Evolutionary conservation across 345 rosid species (phyloP).

Genomic region (Limnanthes douglasii): DNA sequence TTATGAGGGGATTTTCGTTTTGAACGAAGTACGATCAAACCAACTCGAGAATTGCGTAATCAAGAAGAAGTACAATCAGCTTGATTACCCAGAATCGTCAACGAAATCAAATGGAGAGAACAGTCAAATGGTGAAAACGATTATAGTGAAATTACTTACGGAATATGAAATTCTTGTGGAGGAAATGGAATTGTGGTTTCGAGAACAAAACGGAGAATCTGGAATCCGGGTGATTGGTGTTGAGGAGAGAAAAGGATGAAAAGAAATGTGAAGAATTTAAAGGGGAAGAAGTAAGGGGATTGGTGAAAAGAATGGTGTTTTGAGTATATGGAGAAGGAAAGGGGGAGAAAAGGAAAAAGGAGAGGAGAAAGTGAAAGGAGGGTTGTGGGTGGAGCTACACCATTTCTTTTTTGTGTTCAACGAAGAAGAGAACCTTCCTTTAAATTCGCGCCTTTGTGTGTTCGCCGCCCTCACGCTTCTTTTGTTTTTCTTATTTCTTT

Average conservation of each 20-base stretch:
- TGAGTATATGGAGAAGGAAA: neutral
- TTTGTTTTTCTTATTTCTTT: neutral
- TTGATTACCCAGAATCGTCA: too few species aligned
- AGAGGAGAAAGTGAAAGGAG: conserved; percentile 3
- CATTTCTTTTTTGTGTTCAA: neutral
- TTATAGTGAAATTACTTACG: too few species aligned
- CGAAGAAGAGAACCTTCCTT: conserved; percentile 14
- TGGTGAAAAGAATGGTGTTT: neutral
- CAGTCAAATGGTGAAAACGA: too few species aligned
- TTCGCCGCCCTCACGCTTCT: conserved; percentile 14
- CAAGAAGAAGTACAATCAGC: too few species aligned
- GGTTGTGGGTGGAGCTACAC: conserved; percentile 12
- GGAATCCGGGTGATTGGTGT: too few species aligned
- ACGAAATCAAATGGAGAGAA: too few species aligned
- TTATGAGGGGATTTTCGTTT: too few species aligned
- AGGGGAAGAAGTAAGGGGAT: neutral
- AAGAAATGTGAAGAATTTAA: neutral
- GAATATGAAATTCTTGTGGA: too few species aligned
- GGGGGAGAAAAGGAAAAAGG: neutral
- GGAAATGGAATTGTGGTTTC: too few species aligned
- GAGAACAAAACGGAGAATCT: too few species aligned
- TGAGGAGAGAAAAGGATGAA: neutral
- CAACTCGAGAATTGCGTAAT: too few species aligned
- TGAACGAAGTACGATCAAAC: too few species aligned
- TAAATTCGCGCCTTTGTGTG: conserved; percentile 30